Evolutionary conservation across 805 yeast species (phyloP), one percentile per base, ranked within the genome.

Genomic region (Grigorovia transvaalensis): DNA sequence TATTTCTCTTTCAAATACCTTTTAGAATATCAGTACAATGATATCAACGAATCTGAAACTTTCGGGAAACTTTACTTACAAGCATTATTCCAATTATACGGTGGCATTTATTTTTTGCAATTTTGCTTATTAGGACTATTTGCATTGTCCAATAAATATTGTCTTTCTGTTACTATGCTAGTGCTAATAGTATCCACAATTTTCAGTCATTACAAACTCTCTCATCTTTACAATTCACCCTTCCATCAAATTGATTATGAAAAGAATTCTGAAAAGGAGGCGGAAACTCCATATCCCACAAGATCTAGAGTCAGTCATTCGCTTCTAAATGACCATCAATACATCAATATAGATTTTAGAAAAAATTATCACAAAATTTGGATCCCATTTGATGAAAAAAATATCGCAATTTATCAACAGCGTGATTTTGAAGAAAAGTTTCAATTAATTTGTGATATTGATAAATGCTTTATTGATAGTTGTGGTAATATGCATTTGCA

Each of bases 71-170:
- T 85, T 46, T 89, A 86, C 64, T 86, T 93, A 1, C 72, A 73
- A 2, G 95, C 96, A 0, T 66, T 89, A 18, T 74, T 84, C 52
- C 96, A 88, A 52, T 66, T 89, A 45, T 88, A 85, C 60, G 74
- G 85, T 0, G 97, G 97, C 0, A 69, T 89, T 1, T 89, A 89
- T 64, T 86, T 89, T 59, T 72, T 87, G 61, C 95, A 89, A 60
- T 71, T 84, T 41, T 85, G 90, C 55, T 67, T 89, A 59, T 75
- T 86, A 44, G 97, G 96, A 0, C 69, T 88, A 9, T 82, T 87
- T 58, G 77, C 86, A 44, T 66, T 85, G 15, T 82, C 83, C 55
- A 71, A 80, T 73, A 40, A 62, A 60, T 50, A 75, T 68, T 53
- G 72, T 65, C 45, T 76, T 73, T 69, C 73, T 61, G 51, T 67